Evolutionary conservation across 805 yeast genomes (phyloP), one percentile per base, ranked within the genome.

Genomic region (Lachancea mirantina): DNA sequence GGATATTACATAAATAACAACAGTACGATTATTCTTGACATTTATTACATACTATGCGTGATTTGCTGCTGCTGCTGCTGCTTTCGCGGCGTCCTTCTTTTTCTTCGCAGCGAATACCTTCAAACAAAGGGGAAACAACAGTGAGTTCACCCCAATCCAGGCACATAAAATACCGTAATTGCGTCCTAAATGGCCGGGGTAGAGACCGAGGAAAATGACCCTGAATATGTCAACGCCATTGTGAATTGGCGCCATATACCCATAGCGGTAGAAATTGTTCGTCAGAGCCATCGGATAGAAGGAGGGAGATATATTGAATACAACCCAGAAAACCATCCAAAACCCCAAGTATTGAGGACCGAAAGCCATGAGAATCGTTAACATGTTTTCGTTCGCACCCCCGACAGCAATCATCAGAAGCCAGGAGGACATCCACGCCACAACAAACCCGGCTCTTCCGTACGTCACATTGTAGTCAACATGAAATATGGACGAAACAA

Each of bases 351-450:
- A 45, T 18, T 85, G 84, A 1, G 92, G 89, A 31, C 66, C 65
- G 10, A 62, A 35, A 5, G 75, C 56, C 29, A 78, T 59, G 6
- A 70, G 50, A 5, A 80, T 19, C 53, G 75, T 50, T 1, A 76
- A 75, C 45, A 70, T 59, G 40, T 78, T 73, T 55, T 83, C 92
- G 49, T 77, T 79, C 19, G 79, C 76, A 26, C 80, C 73, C 38
- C 94, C 94, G 21, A 81, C 79, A 1, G 88, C 84, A 41, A 75
- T 60, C 84, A 83, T 76, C 5, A 84, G 70, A 30, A 83, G 44
- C 52, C 62, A 83, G 5, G 76, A 67, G 20, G 75, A 44, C 72
- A 78, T 68, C 94, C 94, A 84, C 41, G 70, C 72, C 1, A 82
- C 76, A 23, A 83, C 67, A 55, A 82, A 82, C 0, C 94, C 94